Conservation (phyloP, 331 rosid genomes). For the Acacia pycnantha region DNA sequence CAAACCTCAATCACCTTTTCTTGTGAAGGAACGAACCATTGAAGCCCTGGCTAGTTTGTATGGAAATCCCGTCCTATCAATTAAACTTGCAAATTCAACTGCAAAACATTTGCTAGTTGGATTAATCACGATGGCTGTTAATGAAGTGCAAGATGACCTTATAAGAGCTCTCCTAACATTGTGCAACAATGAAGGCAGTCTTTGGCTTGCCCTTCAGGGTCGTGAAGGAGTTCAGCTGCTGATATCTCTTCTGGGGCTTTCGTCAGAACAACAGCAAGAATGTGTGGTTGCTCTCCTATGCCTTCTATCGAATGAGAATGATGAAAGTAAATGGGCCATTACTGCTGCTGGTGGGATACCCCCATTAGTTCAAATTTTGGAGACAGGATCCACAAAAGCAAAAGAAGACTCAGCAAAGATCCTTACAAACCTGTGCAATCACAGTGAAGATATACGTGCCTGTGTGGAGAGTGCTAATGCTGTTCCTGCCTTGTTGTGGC, state of each 20-base stretch:
- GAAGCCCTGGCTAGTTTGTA: conserved; percentile 97
- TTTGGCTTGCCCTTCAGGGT: conserved; percentile 92
- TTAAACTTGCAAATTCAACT: conserved; percentile 72
- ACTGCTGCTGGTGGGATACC: conserved; percentile 99
- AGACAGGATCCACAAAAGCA: conserved; percentile 93
- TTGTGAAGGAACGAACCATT: conserved; percentile 92
- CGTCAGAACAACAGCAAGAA: conserved; percentile 98
- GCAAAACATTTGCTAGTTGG: conserved; percentile 96
- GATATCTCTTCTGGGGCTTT: conserved; percentile 95
- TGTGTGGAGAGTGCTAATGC: conserved; percentile 99
- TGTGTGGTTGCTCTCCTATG: conserved; percentile 95
- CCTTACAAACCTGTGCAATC: conserved; percentile 94
- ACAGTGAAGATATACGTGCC: conserved; percentile 97
- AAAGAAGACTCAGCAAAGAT: conserved; percentile 97
- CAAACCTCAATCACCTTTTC: conserved; percentile 70
- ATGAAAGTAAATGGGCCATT: conserved; percentile 97
- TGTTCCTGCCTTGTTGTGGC: conserved; percentile 94
- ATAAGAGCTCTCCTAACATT: conserved; percentile 71
- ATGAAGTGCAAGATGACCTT: conserved; percentile 96
- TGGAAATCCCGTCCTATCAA: conserved; percentile 72
- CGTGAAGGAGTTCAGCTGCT: conserved; percentile 94
- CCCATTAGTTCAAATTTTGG: conserved; percentile 96
- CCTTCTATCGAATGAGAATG: conserved; percentile 86
- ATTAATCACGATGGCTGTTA: conserved; percentile 91
- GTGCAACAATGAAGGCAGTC: conserved; percentile 78